Conservation (phyloP, 2,329 filamentous ascomycete species). For the Pleoardoris graminearum region DNA sequence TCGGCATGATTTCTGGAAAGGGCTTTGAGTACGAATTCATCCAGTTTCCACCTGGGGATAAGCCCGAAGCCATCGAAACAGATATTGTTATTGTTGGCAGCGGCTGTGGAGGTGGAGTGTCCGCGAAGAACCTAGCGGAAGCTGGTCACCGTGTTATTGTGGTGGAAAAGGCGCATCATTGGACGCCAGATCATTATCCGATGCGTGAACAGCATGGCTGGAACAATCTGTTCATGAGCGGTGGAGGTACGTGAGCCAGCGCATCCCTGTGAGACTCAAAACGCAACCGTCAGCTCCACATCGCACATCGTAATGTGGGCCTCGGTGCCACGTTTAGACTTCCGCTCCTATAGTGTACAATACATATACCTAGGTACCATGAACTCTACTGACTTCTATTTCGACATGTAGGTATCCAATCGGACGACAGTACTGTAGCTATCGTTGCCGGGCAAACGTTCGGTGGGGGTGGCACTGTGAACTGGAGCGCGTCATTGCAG, state of each 20-base stretch:
- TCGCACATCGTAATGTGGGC: not conserved
- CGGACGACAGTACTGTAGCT: conserved; percentile 54
- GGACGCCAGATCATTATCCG: conserved; percentile 70
- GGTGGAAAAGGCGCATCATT: conserved; percentile 81
- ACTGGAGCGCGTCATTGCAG: conserved; percentile 73
- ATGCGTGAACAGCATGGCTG: conserved; percentile 67
- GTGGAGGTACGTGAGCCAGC: conserved; percentile 63
- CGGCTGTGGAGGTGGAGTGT: conserved; percentile 81
- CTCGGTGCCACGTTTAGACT: not conserved
- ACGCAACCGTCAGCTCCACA: not conserved
- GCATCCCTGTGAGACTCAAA: conserved; percentile 45
- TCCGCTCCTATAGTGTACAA: no score
- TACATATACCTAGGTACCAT: not conserved
- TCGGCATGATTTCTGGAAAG: conserved; percentile 57
- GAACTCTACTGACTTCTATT: not conserved
- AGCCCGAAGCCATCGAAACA: conserved; percentile 67
- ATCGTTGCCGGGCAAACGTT: conserved; percentile 72
- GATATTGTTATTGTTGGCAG: conserved; percentile 87
- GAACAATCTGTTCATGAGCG: conserved; percentile 70
- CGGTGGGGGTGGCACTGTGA: conserved; percentile 86
- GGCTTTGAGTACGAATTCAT: conserved; percentile 64
- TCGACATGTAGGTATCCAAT: not conserved
- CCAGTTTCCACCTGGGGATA: conserved; percentile 59
- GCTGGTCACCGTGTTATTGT: conserved; percentile 76
- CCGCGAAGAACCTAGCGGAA: conserved; percentile 78